These are phyloP conservation scores for Colletotrichum sp. DNA, from an alignment of 2,329 filamentous ascomycete species.

Conservation along the genomic window DNA sequence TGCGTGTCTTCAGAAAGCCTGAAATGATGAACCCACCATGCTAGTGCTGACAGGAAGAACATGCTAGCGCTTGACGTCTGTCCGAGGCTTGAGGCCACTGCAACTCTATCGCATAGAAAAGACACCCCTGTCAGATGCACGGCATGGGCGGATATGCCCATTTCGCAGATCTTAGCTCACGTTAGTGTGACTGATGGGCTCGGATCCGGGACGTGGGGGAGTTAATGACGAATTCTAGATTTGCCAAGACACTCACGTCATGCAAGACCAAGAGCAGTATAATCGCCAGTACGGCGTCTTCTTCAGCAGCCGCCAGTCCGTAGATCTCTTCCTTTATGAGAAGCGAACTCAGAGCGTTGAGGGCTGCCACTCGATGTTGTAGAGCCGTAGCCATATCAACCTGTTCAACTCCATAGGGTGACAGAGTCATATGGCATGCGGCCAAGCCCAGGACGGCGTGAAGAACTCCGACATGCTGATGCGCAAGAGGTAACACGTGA, in stretches of 20 bases:
- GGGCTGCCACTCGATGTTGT: constrained; percentile 25
- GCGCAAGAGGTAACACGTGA: constrained; percentile 27
- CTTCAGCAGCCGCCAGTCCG: constrained; percentile 18
- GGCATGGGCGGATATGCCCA: constrained; percentile 29
- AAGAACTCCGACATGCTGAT: constrained; percentile 28
- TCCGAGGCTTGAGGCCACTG: constrained; percentile 7
- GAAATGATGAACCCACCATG: constrained; percentile 24
- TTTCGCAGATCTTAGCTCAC: constrained; percentile 28
- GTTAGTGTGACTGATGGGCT: not conserved
- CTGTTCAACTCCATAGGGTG: constrained; percentile 4
- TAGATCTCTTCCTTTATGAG: constrained; percentile 22
- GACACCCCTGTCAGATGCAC: constrained; percentile 31
- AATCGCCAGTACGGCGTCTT: constrained; percentile 28
- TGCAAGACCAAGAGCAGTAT: constrained; percentile 29
- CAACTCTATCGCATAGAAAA: constrained; percentile 29
- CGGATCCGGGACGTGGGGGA: not conserved
- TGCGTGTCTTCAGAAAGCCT: not conserved
- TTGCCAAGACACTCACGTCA: constrained; percentile 22
- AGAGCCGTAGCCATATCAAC: constrained; percentile 22
- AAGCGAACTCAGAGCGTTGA: constrained; percentile 25
- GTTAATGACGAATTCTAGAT: not conserved
- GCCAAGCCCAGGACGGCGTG: constrained; percentile 31
- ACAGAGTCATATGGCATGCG: constrained; percentile 28
- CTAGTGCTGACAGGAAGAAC: constrained; percentile 29
- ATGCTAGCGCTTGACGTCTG: constrained; percentile 23